A percentile compares a stretch with the other conserved stretches of the same genome.
Evolutionary conservation across 2,329 filamentous ascomycete species (phyloP).

Genomic region (Thelonectria blattea): DNA sequence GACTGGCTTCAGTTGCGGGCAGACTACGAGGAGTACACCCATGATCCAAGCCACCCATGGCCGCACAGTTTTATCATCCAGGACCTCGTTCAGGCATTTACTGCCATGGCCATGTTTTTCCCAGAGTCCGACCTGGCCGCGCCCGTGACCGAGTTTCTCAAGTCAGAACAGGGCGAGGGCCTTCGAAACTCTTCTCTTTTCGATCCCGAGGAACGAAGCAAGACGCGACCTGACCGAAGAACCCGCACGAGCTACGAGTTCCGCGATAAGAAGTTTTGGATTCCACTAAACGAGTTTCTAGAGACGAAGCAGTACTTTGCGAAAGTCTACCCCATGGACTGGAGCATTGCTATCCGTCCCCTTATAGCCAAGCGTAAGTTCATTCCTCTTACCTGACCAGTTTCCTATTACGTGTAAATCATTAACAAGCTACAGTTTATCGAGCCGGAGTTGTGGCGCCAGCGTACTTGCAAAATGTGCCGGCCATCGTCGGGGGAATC

Average conservation of each 20-base stretch:
- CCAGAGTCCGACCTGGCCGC: slow-evolving; percentile 17
- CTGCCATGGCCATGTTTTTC: slow-evolving; percentile 38
- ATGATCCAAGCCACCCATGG: slow-evolving; percentile 30
- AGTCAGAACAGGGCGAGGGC: slow-evolving; percentile 22
- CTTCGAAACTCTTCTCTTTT: slow-evolving; percentile 32
- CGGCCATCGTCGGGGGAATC: slow-evolving; percentile 28
- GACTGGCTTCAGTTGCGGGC: slow-evolving; percentile 32
- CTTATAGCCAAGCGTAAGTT: slow-evolving; percentile 33
- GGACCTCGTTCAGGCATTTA: slow-evolving; percentile 36
- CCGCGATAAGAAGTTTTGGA: slow-evolving; percentile 32
- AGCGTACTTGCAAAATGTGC: slow-evolving; percentile 28
- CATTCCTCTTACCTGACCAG: too few species aligned
- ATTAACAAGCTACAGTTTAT: slow-evolving; percentile 35
- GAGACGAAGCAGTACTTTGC: slow-evolving; percentile 20
- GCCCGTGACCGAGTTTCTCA: slow-evolving; percentile 28
- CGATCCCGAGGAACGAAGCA: slow-evolving; percentile 28
- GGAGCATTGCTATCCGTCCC: slow-evolving; percentile 37
- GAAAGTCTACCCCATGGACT: slow-evolving; percentile 37
- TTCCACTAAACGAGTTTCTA: slow-evolving; percentile 30
- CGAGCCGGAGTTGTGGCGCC: slow-evolving; percentile 34
- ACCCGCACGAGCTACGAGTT: slow-evolving; percentile 35
- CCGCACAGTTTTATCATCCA: slow-evolving; percentile 36
- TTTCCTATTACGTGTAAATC: not conserved
- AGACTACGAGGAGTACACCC: slow-evolving; percentile 24
- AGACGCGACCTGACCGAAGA: slow-evolving; percentile 31